Percentiles rank a stretch among this genome's conserved stretches.
Conservation (phyloP, 2,329 filamentous ascomycete genomes). For the Camptophora hylomeconis region DNA sequence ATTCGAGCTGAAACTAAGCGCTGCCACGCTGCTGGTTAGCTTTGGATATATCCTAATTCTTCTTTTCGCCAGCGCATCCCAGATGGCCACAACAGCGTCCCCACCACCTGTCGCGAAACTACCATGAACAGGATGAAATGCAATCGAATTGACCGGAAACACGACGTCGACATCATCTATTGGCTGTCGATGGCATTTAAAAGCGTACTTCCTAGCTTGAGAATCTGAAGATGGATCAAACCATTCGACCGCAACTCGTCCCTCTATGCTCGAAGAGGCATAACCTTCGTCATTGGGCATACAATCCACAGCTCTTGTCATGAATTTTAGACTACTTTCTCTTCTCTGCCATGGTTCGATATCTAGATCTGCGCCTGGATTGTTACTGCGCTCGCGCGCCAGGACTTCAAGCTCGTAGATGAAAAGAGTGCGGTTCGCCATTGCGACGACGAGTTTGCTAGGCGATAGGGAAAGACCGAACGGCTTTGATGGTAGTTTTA, state of each 20-base stretch:
- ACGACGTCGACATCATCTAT: constrained; percentile 61
- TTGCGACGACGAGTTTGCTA: constrained; percentile 84
- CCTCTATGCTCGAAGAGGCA: constrained; percentile 83
- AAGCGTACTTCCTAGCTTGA: constrained; percentile 89
- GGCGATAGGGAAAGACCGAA: constrained; percentile 69
- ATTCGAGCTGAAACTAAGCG: constrained; percentile 62
- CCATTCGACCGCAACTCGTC: constrained; percentile 92
- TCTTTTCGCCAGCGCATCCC: constrained; percentile 84
- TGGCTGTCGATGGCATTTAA: constrained; percentile 90
- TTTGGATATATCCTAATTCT: constrained; percentile 82
- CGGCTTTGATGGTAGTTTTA: constrained; percentile 71
- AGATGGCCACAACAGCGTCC: constrained; percentile 81
- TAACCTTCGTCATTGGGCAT: constrained; percentile 97
- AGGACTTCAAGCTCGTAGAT: constrained; percentile 80
- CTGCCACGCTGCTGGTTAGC: constrained; percentile 65
- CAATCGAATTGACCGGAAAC: constrained; percentile 79
- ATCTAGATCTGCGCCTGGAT: constrained; percentile 31
- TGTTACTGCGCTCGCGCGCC: constrained; percentile 37
- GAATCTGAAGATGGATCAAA: constrained; percentile 82
- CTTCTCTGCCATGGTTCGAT: constrained; percentile 82
- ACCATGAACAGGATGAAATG: constrained; percentile 70
- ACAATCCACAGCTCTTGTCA: constrained; percentile 82
- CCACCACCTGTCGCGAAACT: constrained; percentile 85
- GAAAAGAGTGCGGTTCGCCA: constrained; percentile 84
- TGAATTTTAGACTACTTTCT: constrained; percentile 90